phyloP scores from a whole-genome alignment of 1,284 basidiomycete species.

The Abortiporus biennis region DNA sequence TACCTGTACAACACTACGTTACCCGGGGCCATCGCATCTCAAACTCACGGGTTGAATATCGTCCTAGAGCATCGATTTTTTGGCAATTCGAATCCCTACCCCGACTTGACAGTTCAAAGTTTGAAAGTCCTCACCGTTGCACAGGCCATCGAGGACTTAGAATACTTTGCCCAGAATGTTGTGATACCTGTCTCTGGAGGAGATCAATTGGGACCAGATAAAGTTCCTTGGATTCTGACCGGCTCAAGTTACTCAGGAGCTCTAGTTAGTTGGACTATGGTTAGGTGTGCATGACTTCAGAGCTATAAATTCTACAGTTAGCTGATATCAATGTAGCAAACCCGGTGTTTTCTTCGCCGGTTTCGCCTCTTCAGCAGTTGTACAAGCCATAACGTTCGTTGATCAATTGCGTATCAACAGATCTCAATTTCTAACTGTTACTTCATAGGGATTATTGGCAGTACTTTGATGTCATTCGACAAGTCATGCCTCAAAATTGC shows the following conservation, averaged over 20 bases:
- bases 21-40: conserved; percentile 61
- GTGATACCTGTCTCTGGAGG: conserved; percentile 63
- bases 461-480: conserved; percentile 65
- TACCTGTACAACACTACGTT: conserved; percentile 64
- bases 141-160: conserved; percentile 67
- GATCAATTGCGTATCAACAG: neutral
- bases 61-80: conserved; percentile 55
- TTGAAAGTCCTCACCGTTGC: conserved; percentile 58
- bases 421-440: neutral
- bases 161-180: conserved; percentile 63
- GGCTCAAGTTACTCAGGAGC: conserved; percentile 73
- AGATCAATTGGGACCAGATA: conserved; percentile 45
- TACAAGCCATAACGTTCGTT: conserved; percentile 56
- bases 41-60: conserved; percentile 55
- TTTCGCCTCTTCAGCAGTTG: conserved; percentile 67
- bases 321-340: conserved; percentile 35
- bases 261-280: conserved; percentile 66
- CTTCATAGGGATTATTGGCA: conserved; percentile 46
- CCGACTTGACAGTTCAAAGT: conserved; percentile 54
- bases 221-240: conserved; percentile 61
- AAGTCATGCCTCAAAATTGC: conserved; percentile 68
- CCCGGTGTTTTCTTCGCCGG: conserved; percentile 62
- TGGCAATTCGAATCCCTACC: conserved; percentile 49
- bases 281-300: conserved; percentile 40
- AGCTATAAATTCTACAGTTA: no score